Base-by-base conservation (phyloP, 352 stramenopile genomes). In the Pythium folliculosum region DNA sequence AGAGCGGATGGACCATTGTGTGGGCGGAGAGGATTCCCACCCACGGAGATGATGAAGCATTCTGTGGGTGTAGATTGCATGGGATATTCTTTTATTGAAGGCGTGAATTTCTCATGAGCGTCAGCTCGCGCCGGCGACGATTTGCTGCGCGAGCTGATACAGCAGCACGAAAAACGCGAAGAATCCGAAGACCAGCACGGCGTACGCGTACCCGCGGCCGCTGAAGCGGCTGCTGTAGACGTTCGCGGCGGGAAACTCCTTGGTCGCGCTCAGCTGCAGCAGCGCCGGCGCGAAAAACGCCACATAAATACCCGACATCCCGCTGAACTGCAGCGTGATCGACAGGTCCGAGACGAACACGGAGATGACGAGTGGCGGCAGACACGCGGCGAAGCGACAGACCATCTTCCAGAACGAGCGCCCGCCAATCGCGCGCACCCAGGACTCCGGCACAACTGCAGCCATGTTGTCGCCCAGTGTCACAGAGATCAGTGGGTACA, bases 401-500 rank as follows among this genome's bases (percentile, higher is more conserved):
- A 91, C 64, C 14, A 96, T 70, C 32, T 88, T 91, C 73, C 74
- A 91, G n/a, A 81, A 84, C 14, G 69, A 51, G 32, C 72, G 77
- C 9, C 70, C 72, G 32, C 73, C 69, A 23, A 73, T 56, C 2
- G 71, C 52, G 35, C 59, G 72, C 3, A 70, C 61, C 83, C 80
- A 90, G 17, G 35, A 43, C 37, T 76, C 66, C 5, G 81, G 80
- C 23, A 90, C 59, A 22, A 91, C 76, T 4, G 83, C 84, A 0
- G 84, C 78, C 71, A 97, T 89, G 74, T 96, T 97, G 71, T 96
- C 89, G 25, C 91, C 91, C n/a, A 97, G 78, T 19, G 91, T 97
- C 48, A 95, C 90, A 0, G 89, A 94, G 75, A 97, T 97, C 30
- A 97, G 70, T n/a, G 91, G 91, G 64, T 96, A 97, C 30, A 97